Base-by-base conservation (phyloP, 306 rosid species). In the Acacia confusa region DNA sequence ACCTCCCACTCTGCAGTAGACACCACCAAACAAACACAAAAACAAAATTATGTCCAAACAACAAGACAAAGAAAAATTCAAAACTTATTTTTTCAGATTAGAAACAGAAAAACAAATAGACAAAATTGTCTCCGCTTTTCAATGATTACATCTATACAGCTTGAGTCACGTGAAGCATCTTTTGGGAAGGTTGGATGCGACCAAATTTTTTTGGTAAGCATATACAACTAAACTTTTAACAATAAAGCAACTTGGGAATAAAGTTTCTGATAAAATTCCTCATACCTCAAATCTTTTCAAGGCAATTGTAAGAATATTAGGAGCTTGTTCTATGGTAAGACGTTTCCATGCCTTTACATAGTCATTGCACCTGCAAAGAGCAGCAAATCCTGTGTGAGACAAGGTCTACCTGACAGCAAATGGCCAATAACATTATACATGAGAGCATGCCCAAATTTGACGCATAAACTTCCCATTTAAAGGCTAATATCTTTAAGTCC, bases 271-370 rank as follows among this genome's bases (percentile, higher is more conserved):
- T 34, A 80, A 80, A 28, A 47, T 24, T 78, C 58, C 40, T 71
- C 73, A 28, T 72, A 91, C 95, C 95, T 91, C 87, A 81, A 94
- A 94, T 90, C 98, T 92, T 84, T 94, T 94, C 63, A 94, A 84
- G 74, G 93, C 95, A 80, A 91, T 82, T 74, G 92, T 91, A 44
- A 91, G 86, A 67, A 91, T 85, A 70, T 94, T 94, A 58, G 98
- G 98, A 80, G 98, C 91, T 53, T 43, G 85, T 88, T 92, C 92
- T 32, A 94, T 88, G 4, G 91, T 89, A 52, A 94, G 92, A 80
- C 92, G 88, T 76, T 94, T 94, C 85, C 90, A 90, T 53, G 98
- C 98, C 91, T 89, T 89, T 74, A 94, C 98, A 88, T 94, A 94
- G 77, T 86, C 94, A 80, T 89, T 89, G 91, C 95, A 91, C 87